These are phyloP conservation scores for Scalesia atractyloides DNA, from an alignment of 129 eudicot species.

Conservation along the genomic window DNA sequence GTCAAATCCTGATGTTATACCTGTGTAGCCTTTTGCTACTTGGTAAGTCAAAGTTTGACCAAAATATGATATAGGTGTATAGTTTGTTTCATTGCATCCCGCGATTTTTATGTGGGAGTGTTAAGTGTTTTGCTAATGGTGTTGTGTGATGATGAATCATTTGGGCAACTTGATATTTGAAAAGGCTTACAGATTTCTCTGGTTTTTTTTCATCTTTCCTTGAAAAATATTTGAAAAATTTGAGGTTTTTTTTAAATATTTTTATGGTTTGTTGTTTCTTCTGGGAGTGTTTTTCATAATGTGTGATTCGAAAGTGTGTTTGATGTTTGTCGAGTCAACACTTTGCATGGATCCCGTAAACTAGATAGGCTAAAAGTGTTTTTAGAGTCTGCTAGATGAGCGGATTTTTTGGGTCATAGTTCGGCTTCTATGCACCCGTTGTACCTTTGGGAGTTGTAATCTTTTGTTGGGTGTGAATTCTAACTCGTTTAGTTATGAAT, in stretches of 20 bases:
- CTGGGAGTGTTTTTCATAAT: background rate
- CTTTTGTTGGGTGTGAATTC: too few relatives aligned
- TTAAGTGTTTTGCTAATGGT: conserved; percentile 4
- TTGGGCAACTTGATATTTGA: conserved; percentile 13
- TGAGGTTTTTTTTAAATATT: conserved; percentile 24
- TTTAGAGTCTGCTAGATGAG: too few relatives aligned
- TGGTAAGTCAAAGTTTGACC: conserved; percentile 17
- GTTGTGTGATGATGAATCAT: conserved; percentile 32
- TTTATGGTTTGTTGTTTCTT: background rate
- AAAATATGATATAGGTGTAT: conserved; percentile 36
- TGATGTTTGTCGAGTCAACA: too few relatives aligned
- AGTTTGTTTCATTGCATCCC: conserved; percentile 35
- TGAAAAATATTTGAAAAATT: conserved; percentile 26
- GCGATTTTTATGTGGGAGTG: background rate
- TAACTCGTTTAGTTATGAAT: too few relatives aligned
- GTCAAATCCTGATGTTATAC: conserved; percentile 60
- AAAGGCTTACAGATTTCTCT: conserved; percentile 16
- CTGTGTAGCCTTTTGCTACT: conserved; percentile 37
- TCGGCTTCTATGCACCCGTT: too few relatives aligned
- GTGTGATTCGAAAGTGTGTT: background rate
- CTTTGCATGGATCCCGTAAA: too few relatives aligned
- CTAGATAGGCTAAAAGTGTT: too few relatives aligned
- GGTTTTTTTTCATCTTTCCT: conserved; percentile 9
- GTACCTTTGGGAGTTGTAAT: too few relatives aligned
- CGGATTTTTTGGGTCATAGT: too few relatives aligned